Conservation (phyloP, 768 basidiomycete genomes). For the Pulveroboletus sp. region DNA sequence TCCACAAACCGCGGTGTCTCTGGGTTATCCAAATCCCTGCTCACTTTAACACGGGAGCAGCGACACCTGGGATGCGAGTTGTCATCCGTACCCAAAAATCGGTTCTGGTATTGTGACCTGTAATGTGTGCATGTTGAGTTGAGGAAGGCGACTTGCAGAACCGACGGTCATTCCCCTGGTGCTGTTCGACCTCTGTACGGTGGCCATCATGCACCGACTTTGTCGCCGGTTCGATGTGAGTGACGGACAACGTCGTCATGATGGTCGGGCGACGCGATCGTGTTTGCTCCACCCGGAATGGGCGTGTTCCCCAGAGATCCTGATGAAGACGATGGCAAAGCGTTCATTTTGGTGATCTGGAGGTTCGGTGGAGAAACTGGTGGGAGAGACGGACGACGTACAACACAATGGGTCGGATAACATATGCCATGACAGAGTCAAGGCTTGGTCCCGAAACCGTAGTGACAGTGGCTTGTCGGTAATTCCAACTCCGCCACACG, state of each 20-base stretch:
- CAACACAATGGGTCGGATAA: too few relatives aligned
- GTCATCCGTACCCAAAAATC: conserved; percentile 68
- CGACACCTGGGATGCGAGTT: conserved; percentile 65
- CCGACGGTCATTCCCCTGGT: conserved; percentile 64
- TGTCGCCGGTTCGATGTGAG: background rate
- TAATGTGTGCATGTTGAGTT: background rate
- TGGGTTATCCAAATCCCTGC: conserved; percentile 51
- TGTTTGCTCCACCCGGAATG: conserved; percentile 58
- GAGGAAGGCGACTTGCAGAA: conserved; percentile 36
- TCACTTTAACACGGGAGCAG: conserved; percentile 58
- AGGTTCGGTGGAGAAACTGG: too few relatives aligned
- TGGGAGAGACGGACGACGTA: too few relatives aligned
- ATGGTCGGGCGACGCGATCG: conserved; percentile 63
- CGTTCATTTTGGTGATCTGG: too few relatives aligned
- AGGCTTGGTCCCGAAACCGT: too few relatives aligned
- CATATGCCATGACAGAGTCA: too few relatives aligned
- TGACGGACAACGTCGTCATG: background rate
- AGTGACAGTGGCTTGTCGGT: too few relatives aligned
- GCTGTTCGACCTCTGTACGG: conserved; percentile 57
- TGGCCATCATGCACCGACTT: conserved; percentile 53
- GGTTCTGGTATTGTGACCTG: background rate
- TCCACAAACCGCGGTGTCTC: conserved; percentile 38
- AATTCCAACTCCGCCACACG: conserved; percentile 15
- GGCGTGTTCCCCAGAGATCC: conserved; percentile 31
- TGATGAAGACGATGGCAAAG: background rate